Evolutionary conservation across 306 rosid species (phyloP).

Genomic region (Betula pendula): DNA sequence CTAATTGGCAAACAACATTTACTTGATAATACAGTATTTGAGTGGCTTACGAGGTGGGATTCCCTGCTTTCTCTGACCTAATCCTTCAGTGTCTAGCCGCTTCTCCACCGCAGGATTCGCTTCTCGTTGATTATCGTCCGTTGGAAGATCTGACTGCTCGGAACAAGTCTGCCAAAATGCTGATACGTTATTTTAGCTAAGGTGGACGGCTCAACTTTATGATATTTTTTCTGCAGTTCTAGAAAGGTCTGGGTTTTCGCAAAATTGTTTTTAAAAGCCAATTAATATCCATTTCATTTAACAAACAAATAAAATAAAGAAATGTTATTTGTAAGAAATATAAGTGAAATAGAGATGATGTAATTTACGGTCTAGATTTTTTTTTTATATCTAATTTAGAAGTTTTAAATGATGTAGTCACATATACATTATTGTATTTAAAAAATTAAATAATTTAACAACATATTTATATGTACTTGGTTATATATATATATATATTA

Average conservation of each 20-base stretch:
- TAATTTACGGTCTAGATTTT: too few species aligned
- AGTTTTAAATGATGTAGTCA: too few species aligned
- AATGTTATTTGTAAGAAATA: too few species aligned
- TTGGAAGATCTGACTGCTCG: not conserved
- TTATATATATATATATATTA: too few species aligned
- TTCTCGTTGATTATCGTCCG: not conserved
- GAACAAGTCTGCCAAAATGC: not conserved
- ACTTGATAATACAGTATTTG: not conserved
- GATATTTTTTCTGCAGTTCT: not conserved
- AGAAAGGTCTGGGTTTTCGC: not conserved
- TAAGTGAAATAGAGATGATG: too few species aligned
- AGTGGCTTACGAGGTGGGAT: not conserved
- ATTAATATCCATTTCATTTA: too few species aligned
- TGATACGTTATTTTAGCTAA: not conserved
- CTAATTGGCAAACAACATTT: not conserved
- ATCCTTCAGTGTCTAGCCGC: not conserved
- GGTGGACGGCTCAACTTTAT: not conserved
- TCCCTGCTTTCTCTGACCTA: not conserved
- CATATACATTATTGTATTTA: too few species aligned
- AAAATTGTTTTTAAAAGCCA: too few species aligned
- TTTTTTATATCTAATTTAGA: too few species aligned
- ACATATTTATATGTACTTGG: too few species aligned
- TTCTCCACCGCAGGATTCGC: conserved; percentile 3
- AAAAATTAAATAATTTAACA: too few species aligned
- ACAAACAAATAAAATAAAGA: too few species aligned